phyloP scores from a whole-genome alignment of 148 eudicot species.

The Rhododendron molle region DNA sequence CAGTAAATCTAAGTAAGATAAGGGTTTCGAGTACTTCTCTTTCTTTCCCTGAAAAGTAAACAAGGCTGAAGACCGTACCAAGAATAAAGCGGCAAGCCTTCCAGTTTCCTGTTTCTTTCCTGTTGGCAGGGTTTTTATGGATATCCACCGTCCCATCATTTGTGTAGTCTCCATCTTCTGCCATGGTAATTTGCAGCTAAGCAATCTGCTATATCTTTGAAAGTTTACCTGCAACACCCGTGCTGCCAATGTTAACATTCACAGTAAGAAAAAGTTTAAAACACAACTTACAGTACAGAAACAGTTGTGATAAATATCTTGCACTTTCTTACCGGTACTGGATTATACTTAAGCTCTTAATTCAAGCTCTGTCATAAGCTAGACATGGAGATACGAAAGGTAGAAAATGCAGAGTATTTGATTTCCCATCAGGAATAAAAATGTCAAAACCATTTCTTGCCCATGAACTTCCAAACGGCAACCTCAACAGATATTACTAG shows the following conservation, averaged over 20 bases:
- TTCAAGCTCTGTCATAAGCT: not conserved
- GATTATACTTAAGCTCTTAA: not conserved
- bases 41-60: not conserved
- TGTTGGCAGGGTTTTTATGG: slow-evolving; percentile 6
- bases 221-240: not conserved
- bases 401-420: not conserved
- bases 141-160: slow-evolving; percentile 8
- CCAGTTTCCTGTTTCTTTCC: slow-evolving; percentile 10
- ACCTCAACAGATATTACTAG: not conserved
- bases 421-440: not conserved
- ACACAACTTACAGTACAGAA: not conserved
- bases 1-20: not conserved
- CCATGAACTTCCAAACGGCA: not conserved
- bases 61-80: slow-evolving; percentile 1
- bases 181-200: slow-evolving; percentile 10
- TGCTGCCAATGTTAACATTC: not conserved
- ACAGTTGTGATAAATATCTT: not conserved
- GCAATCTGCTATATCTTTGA: not conserved
- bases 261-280: not conserved
- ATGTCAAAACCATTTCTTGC: not conserved
- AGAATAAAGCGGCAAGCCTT: slow-evolving; percentile 14
- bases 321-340: not conserved
- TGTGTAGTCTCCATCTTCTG: slow-evolving; percentile 5
- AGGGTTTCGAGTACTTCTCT: not conserved
- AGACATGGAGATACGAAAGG: not conserved